Conservation (phyloP, 1,284 basidiomycete genomes). For the Megacollybia platyphylla region DNA sequence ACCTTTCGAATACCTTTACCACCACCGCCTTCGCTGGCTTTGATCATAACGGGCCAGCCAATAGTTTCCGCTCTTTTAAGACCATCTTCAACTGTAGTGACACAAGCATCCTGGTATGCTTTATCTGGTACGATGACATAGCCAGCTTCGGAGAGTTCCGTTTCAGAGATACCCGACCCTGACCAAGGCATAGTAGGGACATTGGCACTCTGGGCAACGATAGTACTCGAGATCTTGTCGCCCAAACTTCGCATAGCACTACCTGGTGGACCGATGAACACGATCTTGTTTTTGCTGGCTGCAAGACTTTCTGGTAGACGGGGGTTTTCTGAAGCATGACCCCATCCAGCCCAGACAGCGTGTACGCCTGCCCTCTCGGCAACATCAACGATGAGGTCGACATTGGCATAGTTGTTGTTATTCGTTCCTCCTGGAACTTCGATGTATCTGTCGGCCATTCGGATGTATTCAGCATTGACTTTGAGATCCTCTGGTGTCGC, state of each 20-base stretch:
- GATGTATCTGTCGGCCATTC: conserved; percentile 99
- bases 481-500: conserved; percentile 98
- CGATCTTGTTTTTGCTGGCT: conserved; percentile 88
- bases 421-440: conserved; percentile 98
- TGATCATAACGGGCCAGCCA: conserved; percentile 99
- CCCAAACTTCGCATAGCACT: conserved; percentile 98
- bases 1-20: conserved; percentile 98
- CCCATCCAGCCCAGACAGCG: conserved; percentile 99
- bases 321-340: conserved; percentile 98
- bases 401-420: conserved; percentile 99
- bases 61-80: conserved; percentile 77
- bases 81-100: conserved; percentile 85
- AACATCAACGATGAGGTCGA: conserved; percentile 97
- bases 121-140: conserved; percentile 92
- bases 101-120: conserved; percentile 85
- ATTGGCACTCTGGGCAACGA: conserved; percentile 93
- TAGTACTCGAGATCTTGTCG: conserved; percentile 99
- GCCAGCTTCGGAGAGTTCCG: conserved; percentile 75
- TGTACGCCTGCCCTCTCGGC: conserved; percentile 96
- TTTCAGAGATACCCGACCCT: conserved; percentile 88
- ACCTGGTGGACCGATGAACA: conserved; percentile 98
- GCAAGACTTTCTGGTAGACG: conserved; percentile 92
- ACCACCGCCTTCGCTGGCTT: conserved; percentile 97
- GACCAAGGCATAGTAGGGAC: conserved; percentile 99
- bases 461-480: conserved; percentile 99